Evolutionary conservation across 129 eudicot species (phyloP), one percentile per base, ranked within the genome.

Genomic region (Pittosporum tobira): DNA sequence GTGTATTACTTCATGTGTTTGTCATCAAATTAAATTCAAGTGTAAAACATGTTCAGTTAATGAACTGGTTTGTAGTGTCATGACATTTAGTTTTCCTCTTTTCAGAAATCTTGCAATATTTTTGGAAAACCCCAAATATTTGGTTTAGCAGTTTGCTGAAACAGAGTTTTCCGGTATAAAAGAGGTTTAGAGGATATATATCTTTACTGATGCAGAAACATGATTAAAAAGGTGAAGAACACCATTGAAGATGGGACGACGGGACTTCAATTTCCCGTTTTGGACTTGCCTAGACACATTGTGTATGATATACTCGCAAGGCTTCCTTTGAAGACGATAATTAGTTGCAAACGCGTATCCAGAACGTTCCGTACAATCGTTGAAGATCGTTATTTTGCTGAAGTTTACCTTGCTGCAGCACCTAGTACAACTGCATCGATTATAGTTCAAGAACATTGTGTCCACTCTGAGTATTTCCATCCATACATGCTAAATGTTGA

Each of bases 381-480:
- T 51, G 37, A 51, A 34, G 75, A 74, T 59, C 71, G 71, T 42
- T 75, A 63, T 55, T 75, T 69, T 27, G n/a, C 68, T 24, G 16
- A 49, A 58, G 12, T 65, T 14, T 68, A 69, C 56, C 59, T 75
- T 23, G 18, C 23, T 7, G 36, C 10, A 48, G 75, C 75, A 63
- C 63, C 66, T 14, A 30, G 16, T 43, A 62, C 45, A 21, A 44
- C 62, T 48, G 49, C 67, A 4, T 63, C 52, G 11, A 46, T 75
- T 0, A 64, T 75, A 11, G 66, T 57, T 36, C 71, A 64, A 43
- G 59, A 75, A 31, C 4, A 42, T 19, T 6, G 0, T 13, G 16
- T 21, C 10, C 19, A 7, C 21, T 59, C 36, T 36, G 53, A 49
- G 36, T 12, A 18, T 36, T 28, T 53, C 3, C 46, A 18, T 44